A percentile compares a stretch with the other conserved stretches of the same genome.
phyloP scores from a whole-genome alignment of 2,329 filamentous ascomycete genomes.

The Aspergillus ruber region DNA sequence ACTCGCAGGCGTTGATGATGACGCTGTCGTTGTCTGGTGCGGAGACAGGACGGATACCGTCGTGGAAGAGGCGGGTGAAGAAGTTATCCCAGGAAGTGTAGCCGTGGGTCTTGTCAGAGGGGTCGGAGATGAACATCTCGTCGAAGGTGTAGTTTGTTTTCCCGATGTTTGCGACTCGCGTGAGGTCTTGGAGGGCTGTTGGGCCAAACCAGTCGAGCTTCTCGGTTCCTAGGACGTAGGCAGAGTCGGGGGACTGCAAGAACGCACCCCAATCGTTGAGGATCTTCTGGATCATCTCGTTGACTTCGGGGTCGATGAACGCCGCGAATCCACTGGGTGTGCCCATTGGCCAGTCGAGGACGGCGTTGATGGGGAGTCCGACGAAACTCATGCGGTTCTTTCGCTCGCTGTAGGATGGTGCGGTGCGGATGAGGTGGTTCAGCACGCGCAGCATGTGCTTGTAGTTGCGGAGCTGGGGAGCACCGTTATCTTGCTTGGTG shows the following conservation, averaged over 20 bases:
- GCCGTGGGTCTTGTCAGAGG: constrained; percentile 32
- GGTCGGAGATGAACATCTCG: constrained; percentile 15
- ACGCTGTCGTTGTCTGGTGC: constrained; percentile 44
- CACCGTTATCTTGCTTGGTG: constrained; percentile 54
- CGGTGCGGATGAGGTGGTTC: constrained; percentile 45
- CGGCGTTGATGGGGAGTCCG: constrained; percentile 51
- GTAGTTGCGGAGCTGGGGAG: constrained; percentile 59
- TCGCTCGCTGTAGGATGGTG: constrained; percentile 26
- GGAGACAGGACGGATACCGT: constrained; percentile 52
- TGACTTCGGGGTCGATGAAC: constrained; percentile 50
- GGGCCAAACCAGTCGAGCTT: constrained; percentile 51
- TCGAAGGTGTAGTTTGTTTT: constrained; percentile 8
- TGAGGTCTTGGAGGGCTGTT: constrained; percentile 42
- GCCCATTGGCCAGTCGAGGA: constrained; percentile 56
- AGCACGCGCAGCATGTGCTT: constrained; percentile 60
- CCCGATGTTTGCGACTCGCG: constrained; percentile 17
- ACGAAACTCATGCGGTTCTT: constrained; percentile 39
- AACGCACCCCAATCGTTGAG: constrained; percentile 52
- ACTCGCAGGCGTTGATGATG: constrained; percentile 61
- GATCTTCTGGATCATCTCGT: constrained; percentile 46
- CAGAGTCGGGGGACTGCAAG: constrained; percentile 48
- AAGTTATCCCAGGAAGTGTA: constrained; percentile 65
- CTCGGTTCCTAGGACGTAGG: constrained; percentile 41
- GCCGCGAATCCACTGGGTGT: constrained; percentile 49
- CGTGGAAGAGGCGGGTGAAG: constrained; percentile 55